Base-by-base conservation (phyloP, 441 rosid genomes). In the Aquilaria agallochum region DNA sequence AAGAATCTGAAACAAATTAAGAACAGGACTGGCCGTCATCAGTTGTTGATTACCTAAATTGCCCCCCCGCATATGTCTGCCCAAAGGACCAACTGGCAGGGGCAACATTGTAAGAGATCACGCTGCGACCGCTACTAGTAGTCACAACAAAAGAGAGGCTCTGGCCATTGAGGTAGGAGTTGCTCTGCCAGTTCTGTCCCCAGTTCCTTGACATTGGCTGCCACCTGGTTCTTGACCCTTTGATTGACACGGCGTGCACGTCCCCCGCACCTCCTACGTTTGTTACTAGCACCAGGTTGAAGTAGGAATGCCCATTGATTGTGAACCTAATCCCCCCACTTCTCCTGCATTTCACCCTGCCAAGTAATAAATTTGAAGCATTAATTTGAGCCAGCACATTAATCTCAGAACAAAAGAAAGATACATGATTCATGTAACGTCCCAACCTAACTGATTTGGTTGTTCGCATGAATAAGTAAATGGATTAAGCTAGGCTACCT, bases 141-240 rank as follows among this genome's bases (percentile, higher is more conserved):
- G 81, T 82, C 59, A 84, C 85, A 67, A 74, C 66, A 59, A 88
- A 85, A 11, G 84, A 83, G 63, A 85, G 86, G 72, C 76, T 71
- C 65, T 83, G 92, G 20, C 86, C 88, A 47, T 84, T 78, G 14
- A 87, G 86, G 60, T 81, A 80, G 36, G 80, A 72, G 61, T 86
- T 83, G 73, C 86, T 86, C 68, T 86, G 92, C 92, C 92, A 86
- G 59, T 86, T 86, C 66, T 86, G 92, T 50, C 92, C 92, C 92
- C 92, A 86, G 13, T 86, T 86, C 61, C 92, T 78, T 15, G 89
- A 83, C 92, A 86, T 86, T 5, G 78, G 44, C 54, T 83, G 83
- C 92, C 92, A 86, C 64, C 61, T 71, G 11, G 87, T 64, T 60
- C 76, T 73, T 15, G 92, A 80, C 4, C 92, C 92, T 68, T 70